A percentile compares a stretch with the other conserved stretches of the same genome.
Conservation (phyloP, 306 rosid genomes). For the Sicyos baderoa region DNA sequence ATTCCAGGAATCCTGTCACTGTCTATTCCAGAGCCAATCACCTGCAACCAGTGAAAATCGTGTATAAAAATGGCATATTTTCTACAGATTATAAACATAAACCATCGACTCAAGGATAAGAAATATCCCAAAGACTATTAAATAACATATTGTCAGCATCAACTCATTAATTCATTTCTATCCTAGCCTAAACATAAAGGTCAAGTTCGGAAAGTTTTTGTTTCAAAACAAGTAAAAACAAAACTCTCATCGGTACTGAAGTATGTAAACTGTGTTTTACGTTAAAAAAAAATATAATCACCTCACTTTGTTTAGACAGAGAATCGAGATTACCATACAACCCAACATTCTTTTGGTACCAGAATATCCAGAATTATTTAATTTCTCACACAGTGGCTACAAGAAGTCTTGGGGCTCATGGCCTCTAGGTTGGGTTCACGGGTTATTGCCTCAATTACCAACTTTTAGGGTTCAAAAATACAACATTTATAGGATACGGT, state of each 20-base stretch:
- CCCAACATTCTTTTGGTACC: background rate
- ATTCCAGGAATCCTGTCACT: constrained; percentile 74
- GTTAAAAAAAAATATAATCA: background rate
- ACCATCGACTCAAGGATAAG: background rate
- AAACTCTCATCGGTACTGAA: background rate
- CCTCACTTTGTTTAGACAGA: background rate
- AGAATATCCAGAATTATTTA: background rate
- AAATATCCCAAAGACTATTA: background rate
- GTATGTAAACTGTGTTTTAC: too few species aligned
- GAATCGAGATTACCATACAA: background rate
- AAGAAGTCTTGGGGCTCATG: background rate
- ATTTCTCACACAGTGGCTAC: background rate
- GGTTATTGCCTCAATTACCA: background rate
- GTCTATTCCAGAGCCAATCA: constrained; percentile 76
- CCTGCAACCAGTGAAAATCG: constrained; percentile 35
- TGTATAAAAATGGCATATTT: background rate
- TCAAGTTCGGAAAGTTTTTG: background rate
- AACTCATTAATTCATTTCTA: background rate
- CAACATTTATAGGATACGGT: background rate
- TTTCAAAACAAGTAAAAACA: background rate
- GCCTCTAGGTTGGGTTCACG: background rate
- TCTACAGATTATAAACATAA: too few species aligned
- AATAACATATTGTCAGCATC: background rate
- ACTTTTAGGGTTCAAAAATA: constrained; percentile 1
- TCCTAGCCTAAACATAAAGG: background rate